These are phyloP conservation scores for Tilletia setariae DNA, from an alignment of 1,284 basidiomycete genomes.

Conservation along the genomic window DNA sequence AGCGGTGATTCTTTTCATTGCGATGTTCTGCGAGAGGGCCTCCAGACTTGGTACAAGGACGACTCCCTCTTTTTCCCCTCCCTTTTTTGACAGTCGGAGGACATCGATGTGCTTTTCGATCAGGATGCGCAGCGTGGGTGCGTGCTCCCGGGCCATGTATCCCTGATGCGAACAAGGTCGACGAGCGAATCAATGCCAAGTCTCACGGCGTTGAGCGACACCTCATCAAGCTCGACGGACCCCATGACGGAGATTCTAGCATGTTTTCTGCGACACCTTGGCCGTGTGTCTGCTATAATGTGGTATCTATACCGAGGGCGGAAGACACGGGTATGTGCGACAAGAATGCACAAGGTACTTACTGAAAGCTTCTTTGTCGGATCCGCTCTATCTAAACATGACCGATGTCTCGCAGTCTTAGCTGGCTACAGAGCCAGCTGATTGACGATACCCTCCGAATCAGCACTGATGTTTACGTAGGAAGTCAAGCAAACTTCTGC, in stretches of 20 bases:
- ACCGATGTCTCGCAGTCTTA: slow-evolving; percentile 78
- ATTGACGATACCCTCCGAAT: no score
- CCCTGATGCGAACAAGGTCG: slow-evolving; percentile 83
- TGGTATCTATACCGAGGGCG: no score
- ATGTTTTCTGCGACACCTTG: slow-evolving; percentile 90
- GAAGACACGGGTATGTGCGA: no score
- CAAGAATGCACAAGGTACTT: slow-evolving; percentile 57
- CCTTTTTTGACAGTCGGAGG: slow-evolving; percentile 96
- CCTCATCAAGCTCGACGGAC: slow-evolving; percentile 73
- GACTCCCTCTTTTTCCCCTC: no score
- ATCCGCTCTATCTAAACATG: slow-evolving; percentile 30
- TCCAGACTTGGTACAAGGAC: slow-evolving; percentile 78
- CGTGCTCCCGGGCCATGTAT: slow-evolving; percentile 94
- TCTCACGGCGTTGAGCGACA: slow-evolving; percentile 78
- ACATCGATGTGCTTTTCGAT: slow-evolving; percentile 97
- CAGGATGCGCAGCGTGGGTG: slow-evolving; percentile 89
- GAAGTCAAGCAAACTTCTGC: no score
- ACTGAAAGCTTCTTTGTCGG: slow-evolving; percentile 26
- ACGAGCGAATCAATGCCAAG: slow-evolving; percentile 88
- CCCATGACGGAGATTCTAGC: slow-evolving; percentile 74
- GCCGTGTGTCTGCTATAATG: slow-evolving; percentile 58
- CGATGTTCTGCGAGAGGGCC: slow-evolving; percentile 80
- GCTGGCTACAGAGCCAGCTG: slow-evolving; percentile 78
- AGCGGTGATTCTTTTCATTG: slow-evolving; percentile 98
- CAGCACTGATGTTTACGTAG: no score